A percentile compares a stretch with the other conserved stretches of the same genome.
Conservation (phyloP, 2,329 filamentous ascomycete species). For the Colletotrichum sp. region DNA sequence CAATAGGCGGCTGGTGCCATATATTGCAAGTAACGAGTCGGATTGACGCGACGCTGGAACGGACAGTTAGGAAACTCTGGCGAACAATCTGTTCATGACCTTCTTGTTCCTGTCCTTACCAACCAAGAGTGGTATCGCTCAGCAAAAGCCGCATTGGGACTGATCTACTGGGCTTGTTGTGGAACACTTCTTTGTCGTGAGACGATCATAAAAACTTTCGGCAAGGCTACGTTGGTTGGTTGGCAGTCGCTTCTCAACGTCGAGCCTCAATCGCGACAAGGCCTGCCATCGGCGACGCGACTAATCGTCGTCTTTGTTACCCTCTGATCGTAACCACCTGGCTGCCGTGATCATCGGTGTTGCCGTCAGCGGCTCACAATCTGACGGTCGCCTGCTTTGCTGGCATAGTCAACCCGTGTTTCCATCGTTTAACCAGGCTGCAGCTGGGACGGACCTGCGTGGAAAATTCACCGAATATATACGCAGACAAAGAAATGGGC, state of each 20-base stretch:
- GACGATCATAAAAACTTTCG: background rate
- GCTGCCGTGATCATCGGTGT: background rate
- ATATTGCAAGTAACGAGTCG: background rate
- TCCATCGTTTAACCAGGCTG: background rate
- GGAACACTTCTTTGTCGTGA: conserved; percentile 2
- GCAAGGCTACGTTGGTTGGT: background rate
- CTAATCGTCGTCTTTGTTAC: background rate
- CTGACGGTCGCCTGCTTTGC: background rate
- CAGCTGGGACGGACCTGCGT: background rate
- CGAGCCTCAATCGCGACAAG: background rate
- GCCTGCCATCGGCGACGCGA: background rate
- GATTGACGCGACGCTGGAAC: background rate
- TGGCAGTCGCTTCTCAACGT: background rate
- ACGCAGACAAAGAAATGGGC: background rate
- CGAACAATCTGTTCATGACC: background rate
- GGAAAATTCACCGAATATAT: background rate
- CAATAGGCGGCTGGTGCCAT: background rate
- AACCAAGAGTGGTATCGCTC: background rate
- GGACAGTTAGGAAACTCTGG: background rate
- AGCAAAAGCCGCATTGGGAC: background rate
- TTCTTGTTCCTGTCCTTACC: background rate
- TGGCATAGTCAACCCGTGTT: background rate
- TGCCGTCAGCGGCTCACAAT: background rate
- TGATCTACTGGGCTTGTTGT: background rate
- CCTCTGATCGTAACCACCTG: background rate